phyloP scores from a whole-genome alignment of 1,284 basidiomycete genomes.

The Calocybe gambosa region DNA sequence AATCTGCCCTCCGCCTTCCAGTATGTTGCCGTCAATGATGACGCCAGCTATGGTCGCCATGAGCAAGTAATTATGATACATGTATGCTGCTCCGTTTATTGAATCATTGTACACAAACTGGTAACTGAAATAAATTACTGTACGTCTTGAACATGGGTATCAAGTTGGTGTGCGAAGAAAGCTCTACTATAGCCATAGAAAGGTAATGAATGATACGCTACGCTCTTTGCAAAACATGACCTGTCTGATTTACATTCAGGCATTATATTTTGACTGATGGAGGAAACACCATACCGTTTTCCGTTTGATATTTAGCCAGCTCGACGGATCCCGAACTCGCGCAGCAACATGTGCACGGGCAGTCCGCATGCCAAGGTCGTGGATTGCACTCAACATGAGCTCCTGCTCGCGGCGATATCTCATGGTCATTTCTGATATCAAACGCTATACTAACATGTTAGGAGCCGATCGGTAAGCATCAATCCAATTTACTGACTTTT shows the following conservation, averaged over 20 bases:
- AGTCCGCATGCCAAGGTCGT: conserved; percentile 60
- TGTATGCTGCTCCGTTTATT: background rate
- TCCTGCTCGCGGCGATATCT: conserved; percentile 74
- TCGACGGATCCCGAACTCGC: conserved; percentile 28
- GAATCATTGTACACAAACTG: background rate
- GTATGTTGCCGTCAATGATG: conserved; percentile 37
- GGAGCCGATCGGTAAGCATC: background rate
- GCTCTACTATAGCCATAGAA: background rate
- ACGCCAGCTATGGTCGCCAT: conserved; percentile 18
- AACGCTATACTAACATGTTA: conserved; percentile 32
- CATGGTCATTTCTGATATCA: conserved; percentile 48
- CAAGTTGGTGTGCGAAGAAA: too few relatives aligned
- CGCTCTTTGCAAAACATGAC: conserved; percentile 20
- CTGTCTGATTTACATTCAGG: conserved; percentile 16
- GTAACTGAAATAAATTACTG: too few relatives aligned
- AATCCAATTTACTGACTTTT: conserved; percentile 38
- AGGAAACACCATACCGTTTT: conserved; percentile 24
- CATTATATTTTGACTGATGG: background rate
- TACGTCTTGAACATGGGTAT: background rate
- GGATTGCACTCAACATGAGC: conserved; percentile 73
- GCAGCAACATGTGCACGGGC: conserved; percentile 44
- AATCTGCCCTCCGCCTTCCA: conserved; percentile 67
- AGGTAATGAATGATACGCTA: conserved; percentile 1
- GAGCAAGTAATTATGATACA: too few relatives aligned
- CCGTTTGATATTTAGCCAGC: conserved; percentile 31